These are phyloP conservation scores for Fusarium sp. DNA, from an alignment of 2,329 filamentous ascomycete genomes.

Conservation along the genomic window DNA sequence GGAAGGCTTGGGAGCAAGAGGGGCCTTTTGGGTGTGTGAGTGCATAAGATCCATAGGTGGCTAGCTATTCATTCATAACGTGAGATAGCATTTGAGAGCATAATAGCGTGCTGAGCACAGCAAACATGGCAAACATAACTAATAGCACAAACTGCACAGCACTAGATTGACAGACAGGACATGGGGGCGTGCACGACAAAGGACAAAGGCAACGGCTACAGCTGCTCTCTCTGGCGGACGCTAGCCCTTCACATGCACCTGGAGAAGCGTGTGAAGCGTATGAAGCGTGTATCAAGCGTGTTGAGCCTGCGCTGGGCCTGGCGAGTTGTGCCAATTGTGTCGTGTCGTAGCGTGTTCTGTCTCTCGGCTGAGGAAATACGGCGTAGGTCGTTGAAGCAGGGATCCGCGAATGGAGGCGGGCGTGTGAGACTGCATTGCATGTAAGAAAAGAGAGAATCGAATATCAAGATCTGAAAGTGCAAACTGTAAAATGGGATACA, in stretches of 20 bases:
- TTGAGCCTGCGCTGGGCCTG: constrained; percentile 36
- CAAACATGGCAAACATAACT: too few relatives aligned
- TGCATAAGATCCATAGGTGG: constrained; percentile 11
- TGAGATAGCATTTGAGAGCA: too few relatives aligned
- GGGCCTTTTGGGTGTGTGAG: constrained; percentile 41
- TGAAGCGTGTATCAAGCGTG: constrained; percentile 42
- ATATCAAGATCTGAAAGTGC: constrained; percentile 15
- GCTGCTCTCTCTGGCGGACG: constrained; percentile 17
- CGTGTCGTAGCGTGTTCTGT: constrained; percentile 50
- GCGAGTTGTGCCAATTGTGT: constrained; percentile 47
- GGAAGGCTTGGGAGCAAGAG: constrained; percentile 28
- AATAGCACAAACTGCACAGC: constrained; percentile 21
- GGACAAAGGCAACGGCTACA: constrained; percentile 28
- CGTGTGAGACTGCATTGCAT: constrained; percentile 36
- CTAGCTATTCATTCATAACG: too few relatives aligned
- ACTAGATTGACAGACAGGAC: constrained; percentile 20
- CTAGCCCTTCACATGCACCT: constrained; percentile 37
- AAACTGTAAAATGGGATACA: not conserved
- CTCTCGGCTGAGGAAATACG: constrained; percentile 45
- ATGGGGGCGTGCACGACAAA: constrained; percentile 47
- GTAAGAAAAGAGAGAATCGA: constrained; percentile 4
- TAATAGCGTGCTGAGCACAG: not conserved
- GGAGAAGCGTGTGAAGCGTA: constrained; percentile 39
- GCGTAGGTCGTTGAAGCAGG: constrained; percentile 41
- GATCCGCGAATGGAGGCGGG: constrained; percentile 45